phyloP scores from a whole-genome alignment of 352 stramenopile species.

The Globisporangium polare region DNA sequence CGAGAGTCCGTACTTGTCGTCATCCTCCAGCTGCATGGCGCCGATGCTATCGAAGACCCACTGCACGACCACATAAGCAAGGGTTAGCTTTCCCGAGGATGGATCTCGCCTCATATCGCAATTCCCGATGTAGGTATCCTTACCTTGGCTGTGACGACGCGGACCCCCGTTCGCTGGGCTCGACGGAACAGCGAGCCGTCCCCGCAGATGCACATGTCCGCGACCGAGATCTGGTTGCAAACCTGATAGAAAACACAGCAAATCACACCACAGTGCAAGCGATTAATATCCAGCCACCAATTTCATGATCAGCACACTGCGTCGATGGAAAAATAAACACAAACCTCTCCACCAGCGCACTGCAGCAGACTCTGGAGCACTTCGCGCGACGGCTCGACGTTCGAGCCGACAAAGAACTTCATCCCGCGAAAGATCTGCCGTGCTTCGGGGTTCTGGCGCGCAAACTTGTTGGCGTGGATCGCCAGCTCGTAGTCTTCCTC shows the following conservation, averaged over 20 bases:
- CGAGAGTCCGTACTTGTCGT: conserved; percentile 24
- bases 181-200: conserved; percentile 60
- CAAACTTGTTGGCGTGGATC: conserved; percentile 44
- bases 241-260: conserved; percentile 31
- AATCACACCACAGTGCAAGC: too few relatives aligned
- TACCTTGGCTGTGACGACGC: conserved; percentile 66
- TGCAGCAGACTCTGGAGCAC: conserved; percentile 71
- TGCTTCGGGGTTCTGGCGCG: conserved; percentile 37
- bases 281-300: neutral
- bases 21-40: conserved; percentile 52
- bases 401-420: conserved; percentile 72
- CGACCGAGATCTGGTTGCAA: conserved; percentile 69
- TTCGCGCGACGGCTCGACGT: conserved; percentile 67
- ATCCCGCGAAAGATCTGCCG: conserved; percentile 57
- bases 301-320: neutral
- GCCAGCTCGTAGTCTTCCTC: conserved; percentile 65
- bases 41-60: conserved; percentile 82
- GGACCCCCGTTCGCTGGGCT: conserved; percentile 47
- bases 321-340: neutral
- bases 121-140: too few relatives aligned
- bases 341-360: conserved; percentile 70
- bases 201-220: conserved; percentile 59
- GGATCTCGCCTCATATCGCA: too few relatives aligned
- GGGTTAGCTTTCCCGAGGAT: too few relatives aligned
- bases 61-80: conserved; percentile 18